A percentile compares a stretch with the other conserved stretches of the same genome.
Conservation (phyloP, 768 basidiomycete genomes). For the Exsudoporus frostii region DNA sequence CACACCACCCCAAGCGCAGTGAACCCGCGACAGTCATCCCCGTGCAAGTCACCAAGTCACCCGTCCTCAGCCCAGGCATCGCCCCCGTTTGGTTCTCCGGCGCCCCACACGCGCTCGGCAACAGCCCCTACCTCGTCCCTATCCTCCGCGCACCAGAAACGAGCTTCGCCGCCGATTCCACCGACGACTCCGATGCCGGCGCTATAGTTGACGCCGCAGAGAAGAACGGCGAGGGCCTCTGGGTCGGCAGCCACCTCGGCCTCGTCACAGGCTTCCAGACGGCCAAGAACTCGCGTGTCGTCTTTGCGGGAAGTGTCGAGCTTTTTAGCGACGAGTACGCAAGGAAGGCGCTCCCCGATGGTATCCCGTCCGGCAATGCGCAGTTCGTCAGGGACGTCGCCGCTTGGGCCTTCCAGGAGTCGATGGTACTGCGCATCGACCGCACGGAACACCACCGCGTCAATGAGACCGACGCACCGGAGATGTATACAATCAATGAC, state of each 20-base stretch:
- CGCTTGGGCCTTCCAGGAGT: conserved; percentile 91
- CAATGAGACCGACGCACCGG: conserved; percentile 57
- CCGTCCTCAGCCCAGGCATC: conserved; percentile 46
- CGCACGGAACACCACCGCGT: conserved; percentile 67
- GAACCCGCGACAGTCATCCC: conserved; percentile 65
- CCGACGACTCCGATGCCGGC: conserved; percentile 53
- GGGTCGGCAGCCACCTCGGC: conserved; percentile 75
- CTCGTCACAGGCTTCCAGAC: conserved; percentile 92
- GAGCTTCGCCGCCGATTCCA: conserved; percentile 72
- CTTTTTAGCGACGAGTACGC: conserved; percentile 77
- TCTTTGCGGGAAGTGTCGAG: conserved; percentile 79
- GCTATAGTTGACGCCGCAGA: conserved; percentile 68
- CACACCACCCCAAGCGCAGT: conserved; percentile 79
- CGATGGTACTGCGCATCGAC: conserved; percentile 75
- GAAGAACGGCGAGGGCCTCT: conserved; percentile 73
- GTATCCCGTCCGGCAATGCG: conserved; percentile 67
- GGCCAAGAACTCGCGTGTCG: conserved; percentile 66
- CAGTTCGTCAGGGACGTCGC: conserved; percentile 73
- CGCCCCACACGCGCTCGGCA: conserved; percentile 57
- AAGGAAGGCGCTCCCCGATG: conserved; percentile 57
- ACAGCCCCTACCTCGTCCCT: conserved; percentile 78
- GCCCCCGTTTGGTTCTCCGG: conserved; percentile 78
- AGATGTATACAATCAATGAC: conserved; percentile 84
- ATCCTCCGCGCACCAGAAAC: conserved; percentile 75
- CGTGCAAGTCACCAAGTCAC: conserved; percentile 45